Conservation (phyloP, 1,284 basidiomycete genomes). For the Sporisorium graminicola region DNA sequence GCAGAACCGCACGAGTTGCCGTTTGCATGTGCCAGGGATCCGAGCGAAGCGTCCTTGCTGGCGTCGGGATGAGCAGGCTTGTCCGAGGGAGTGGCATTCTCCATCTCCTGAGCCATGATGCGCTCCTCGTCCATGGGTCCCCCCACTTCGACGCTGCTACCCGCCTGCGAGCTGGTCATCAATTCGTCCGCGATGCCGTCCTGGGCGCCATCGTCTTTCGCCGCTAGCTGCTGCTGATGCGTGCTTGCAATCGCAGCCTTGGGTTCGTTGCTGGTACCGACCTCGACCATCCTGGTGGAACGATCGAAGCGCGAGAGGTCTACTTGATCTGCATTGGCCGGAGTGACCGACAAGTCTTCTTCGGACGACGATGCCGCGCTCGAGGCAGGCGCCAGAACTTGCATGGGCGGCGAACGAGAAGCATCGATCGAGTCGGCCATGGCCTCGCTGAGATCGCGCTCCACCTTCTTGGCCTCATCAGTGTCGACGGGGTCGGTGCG, state of each 20-base stretch:
- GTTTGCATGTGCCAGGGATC: constrained; percentile 14
- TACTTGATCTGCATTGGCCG: constrained; percentile 19
- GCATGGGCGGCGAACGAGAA: constrained; percentile 12
- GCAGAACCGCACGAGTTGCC: constrained; percentile 3
- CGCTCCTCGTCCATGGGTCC: constrained; percentile 49
- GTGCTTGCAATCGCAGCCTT: neutral
- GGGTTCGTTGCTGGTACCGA: constrained; percentile 1
- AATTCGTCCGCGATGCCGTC: constrained; percentile 13
- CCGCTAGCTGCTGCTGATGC: neutral
- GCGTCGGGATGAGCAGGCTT: constrained; percentile 32
- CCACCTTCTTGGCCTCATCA: constrained; percentile 17
- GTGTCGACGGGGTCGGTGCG: constrained; percentile 12
- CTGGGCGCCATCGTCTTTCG: neutral
- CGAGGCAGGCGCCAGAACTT: constrained; percentile 16
- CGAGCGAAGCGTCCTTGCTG: constrained; percentile 9
- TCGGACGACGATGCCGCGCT: constrained; percentile 23
- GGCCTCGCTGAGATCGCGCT: constrained; percentile 37
- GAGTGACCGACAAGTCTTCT: constrained; percentile 5
- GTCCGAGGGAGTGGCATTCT: constrained; percentile 30
- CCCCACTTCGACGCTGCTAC: constrained; percentile 40
- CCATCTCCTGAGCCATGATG: constrained; percentile 51
- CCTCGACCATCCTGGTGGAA: constrained; percentile 41
- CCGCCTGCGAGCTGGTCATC: constrained; percentile 31
- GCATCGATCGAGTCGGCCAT: constrained; percentile 35
- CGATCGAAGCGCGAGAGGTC: constrained; percentile 38